Conservation (phyloP, 768 basidiomycete species). For the Astraeus odoratus region DNA sequence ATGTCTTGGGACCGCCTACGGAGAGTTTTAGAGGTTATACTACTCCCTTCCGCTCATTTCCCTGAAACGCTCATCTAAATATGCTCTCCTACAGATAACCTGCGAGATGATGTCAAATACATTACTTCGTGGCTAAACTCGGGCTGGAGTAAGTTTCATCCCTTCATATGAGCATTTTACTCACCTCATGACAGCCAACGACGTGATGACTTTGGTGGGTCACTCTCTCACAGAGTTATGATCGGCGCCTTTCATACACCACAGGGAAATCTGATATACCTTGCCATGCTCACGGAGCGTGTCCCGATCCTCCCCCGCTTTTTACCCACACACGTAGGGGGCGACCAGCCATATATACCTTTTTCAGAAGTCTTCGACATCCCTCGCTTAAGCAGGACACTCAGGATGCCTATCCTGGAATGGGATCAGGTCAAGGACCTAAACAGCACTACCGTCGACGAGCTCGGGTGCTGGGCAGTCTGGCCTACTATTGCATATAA, state of each 20-base stretch:
- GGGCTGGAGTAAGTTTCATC: conserved; percentile 58
- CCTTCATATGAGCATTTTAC: too few relatives aligned
- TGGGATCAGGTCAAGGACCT: conserved; percentile 57
- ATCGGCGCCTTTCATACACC: conserved; percentile 23
- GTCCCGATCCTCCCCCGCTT: conserved; percentile 56
- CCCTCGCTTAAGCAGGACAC: conserved; percentile 36
- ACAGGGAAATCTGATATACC: conserved; percentile 52
- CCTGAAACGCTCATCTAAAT: too few relatives aligned
- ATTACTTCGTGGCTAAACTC: conserved; percentile 70
- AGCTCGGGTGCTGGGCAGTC: conserved; percentile 17
- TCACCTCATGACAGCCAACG: conserved; percentile 46
- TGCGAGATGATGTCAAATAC: conserved; percentile 53
- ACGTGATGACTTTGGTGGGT: conserved; percentile 66
- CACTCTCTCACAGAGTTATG: neutral
- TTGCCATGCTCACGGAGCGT: conserved; percentile 50
- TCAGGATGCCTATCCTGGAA: conserved; percentile 49
- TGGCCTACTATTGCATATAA: conserved; percentile 16
- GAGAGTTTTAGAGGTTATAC: too few relatives aligned
- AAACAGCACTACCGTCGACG: conserved; percentile 28
- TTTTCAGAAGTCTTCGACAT: conserved; percentile 61
- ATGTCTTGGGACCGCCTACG: too few relatives aligned
- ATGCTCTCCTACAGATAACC: conserved; percentile 46
- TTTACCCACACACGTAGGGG: conserved; percentile 45
- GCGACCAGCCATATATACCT: conserved; percentile 40
- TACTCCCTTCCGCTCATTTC: too few relatives aligned